Percentiles rank a stretch among this genome's conserved stretches.
phyloP scores from a whole-genome alignment of 1,284 basidiomycete genomes.

The Ceratobasidium sp. region DNA sequence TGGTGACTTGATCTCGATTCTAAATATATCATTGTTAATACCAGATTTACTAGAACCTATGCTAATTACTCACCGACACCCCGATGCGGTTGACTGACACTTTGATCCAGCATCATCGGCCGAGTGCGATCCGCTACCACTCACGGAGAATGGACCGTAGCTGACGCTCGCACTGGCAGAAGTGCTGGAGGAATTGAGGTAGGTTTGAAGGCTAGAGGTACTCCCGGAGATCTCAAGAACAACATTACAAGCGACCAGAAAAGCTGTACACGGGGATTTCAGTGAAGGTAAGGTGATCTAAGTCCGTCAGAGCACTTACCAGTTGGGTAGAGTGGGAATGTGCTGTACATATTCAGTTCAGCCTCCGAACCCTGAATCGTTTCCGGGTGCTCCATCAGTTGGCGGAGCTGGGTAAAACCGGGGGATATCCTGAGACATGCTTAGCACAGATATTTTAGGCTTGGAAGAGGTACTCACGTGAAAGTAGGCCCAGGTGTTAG shows the following conservation, averaged over 20 bases:
- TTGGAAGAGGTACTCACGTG: background rate
- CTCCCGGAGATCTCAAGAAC: slow-evolving; percentile 40
- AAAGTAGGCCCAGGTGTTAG: background rate
- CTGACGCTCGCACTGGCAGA: slow-evolving; percentile 30
- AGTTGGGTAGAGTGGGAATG: slow-evolving; percentile 26
- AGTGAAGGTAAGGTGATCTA: background rate
- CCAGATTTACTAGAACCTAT: background rate
- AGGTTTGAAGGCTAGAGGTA: slow-evolving; percentile 23
- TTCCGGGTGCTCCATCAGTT: slow-evolving; percentile 4
- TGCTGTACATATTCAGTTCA: background rate
- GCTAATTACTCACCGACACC: slow-evolving; percentile 8
- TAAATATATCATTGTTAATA: background rate
- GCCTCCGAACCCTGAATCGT: background rate
- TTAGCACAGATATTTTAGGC: background rate
- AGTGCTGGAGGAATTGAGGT: slow-evolving; percentile 23
- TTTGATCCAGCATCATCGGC: background rate
- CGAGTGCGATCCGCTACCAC: background rate
- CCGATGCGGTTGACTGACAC: background rate
- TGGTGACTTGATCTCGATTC: slow-evolving; percentile 25
- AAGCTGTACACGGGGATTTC: slow-evolving; percentile 9
- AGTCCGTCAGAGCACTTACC: background rate
- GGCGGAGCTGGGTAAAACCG: background rate
- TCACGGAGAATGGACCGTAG: slow-evolving; percentile 38
- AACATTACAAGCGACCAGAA: slow-evolving; percentile 31
- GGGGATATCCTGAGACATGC: slow-evolving; percentile 26